These are phyloP conservation scores for Aphanomyces cochlioides DNA, from an alignment of 352 stramenopile species.

Conservation along the genomic window DNA sequence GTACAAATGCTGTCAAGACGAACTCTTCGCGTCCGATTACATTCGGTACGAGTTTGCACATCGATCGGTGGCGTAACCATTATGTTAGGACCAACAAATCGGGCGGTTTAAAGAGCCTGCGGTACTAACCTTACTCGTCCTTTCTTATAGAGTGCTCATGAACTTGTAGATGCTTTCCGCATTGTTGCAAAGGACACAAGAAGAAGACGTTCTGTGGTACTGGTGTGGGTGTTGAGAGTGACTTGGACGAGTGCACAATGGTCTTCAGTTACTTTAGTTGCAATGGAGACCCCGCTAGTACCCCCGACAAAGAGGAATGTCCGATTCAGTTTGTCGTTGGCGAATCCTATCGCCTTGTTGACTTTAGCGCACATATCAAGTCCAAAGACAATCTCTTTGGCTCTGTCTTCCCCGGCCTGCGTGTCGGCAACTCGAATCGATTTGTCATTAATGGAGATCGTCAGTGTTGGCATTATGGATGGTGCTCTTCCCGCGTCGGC, in stretches of 20 bases:
- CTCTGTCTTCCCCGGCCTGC: constrained; percentile 28
- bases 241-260: constrained; percentile 50
- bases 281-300: constrained; percentile 14
- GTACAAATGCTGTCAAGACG: constrained; percentile 19
- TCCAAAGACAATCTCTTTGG: constrained; percentile 72
- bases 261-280: constrained; percentile 56
- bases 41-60: constrained; percentile 15
- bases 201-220: constrained; percentile 83
- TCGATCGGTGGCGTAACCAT: background rate
- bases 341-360: constrained; percentile 2
- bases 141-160: background rate
- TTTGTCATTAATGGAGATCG: constrained; percentile 83
- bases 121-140: background rate
- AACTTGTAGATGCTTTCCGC: constrained; percentile 65
- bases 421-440: constrained; percentile 14
- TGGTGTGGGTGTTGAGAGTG: constrained; percentile 68
- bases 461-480: constrained; percentile 84
- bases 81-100: constrained; percentile 73
- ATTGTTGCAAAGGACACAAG: constrained; percentile 79
- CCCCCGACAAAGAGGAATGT: constrained; percentile 25
- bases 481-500: constrained; percentile 57
- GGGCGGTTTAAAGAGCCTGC: constrained; percentile 58
- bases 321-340: constrained; percentile 19
- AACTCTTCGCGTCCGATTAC: constrained; percentile 29
- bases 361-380: constrained; percentile 48